Percentiles rank a stretch among this genome's conserved stretches.
phyloP scores from a whole-genome alignment of 2,329 filamentous ascomycete species.

The Trichophyton verrucosum region DNA sequence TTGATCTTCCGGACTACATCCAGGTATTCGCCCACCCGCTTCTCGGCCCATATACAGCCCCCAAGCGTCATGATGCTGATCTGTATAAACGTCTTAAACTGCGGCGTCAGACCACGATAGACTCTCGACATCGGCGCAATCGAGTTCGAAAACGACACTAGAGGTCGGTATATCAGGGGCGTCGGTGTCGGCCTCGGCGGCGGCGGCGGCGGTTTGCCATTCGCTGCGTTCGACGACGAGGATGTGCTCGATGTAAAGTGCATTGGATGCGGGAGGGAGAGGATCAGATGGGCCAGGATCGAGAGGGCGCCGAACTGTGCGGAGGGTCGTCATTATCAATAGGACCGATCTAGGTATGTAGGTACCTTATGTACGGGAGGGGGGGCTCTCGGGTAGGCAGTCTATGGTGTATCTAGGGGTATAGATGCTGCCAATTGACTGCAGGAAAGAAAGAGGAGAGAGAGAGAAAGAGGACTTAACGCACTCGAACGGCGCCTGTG shows the following conservation, averaged over 20 bases:
- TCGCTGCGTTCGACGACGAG: background rate
- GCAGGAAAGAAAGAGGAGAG: background rate
- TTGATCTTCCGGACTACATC: constrained; percentile 30
- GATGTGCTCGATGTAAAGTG: constrained; percentile 19
- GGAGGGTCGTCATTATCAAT: background rate
- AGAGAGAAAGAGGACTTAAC: constrained; percentile 12
- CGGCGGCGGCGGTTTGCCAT: constrained; percentile 16
- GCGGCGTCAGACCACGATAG: constrained; percentile 37
- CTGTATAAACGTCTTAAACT: constrained; percentile 40
- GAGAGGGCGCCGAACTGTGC: constrained; percentile 34
- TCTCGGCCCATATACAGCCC: constrained; percentile 38
- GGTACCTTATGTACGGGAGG: too few species aligned
- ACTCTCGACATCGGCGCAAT: constrained; percentile 32
- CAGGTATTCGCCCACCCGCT: constrained; percentile 35
- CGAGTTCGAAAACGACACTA: constrained; percentile 39
- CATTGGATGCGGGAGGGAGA: constrained; percentile 33
- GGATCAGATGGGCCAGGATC: constrained; percentile 35
- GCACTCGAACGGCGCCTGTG: constrained; percentile 32
- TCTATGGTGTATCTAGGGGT: background rate
- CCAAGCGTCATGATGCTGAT: constrained; percentile 37
- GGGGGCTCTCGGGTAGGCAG: too few species aligned
- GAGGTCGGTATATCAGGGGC: constrained; percentile 23
- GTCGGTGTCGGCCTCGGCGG: constrained; percentile 11
- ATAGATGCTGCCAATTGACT: background rate
- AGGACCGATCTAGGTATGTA: too few species aligned